These are phyloP conservation scores for Tulasnella sp. DNA, from an alignment of 768 basidiomycete genomes.

Conservation along the genomic window DNA sequence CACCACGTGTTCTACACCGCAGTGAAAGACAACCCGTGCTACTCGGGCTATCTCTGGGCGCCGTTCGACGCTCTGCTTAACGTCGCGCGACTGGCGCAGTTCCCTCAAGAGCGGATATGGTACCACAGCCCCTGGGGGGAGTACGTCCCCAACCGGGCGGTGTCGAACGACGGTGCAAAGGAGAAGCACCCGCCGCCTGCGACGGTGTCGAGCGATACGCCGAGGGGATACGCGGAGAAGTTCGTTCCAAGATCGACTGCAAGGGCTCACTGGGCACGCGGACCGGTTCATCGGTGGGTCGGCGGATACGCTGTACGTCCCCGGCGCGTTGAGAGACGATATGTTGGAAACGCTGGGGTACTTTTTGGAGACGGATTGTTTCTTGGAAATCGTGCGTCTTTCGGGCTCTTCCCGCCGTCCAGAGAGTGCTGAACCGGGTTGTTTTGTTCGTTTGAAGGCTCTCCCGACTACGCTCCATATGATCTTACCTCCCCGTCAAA, in stretches of 20 bases:
- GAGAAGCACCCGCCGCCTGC: conserved; percentile 9
- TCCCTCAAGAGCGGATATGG: conserved; percentile 37
- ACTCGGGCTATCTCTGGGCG: conserved; percentile 42
- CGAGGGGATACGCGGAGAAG: background rate
- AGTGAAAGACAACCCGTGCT: conserved; percentile 33
- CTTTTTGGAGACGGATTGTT: conserved; percentile 39
- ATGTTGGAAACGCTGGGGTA: conserved; percentile 34
- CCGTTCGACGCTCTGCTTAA: conserved; percentile 42
- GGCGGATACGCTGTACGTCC: conserved; percentile 40
- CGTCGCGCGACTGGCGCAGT: conserved; percentile 36
- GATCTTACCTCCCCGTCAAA: conserved; percentile 29
- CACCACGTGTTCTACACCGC: conserved; percentile 44
- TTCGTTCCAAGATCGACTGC: conserved; percentile 29
- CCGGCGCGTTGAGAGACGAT: conserved; percentile 28
- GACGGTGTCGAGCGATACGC: background rate
- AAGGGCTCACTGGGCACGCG: conserved; percentile 24
- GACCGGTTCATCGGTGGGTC: conserved; percentile 38
- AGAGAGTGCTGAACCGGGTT: background rate
- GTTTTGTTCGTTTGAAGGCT: conserved; percentile 11
- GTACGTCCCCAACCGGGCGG: conserved; percentile 2
- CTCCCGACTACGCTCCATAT: conserved; percentile 36
- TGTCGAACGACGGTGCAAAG: background rate
- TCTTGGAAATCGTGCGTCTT: conserved; percentile 33
- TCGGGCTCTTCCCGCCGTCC: no score
- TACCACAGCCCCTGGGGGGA: conserved; percentile 34